These are phyloP conservation scores for Rhizopus delemar DNA, from an alignment of 371 early-diverging fungal species.

Conservation along the genomic window DNA sequence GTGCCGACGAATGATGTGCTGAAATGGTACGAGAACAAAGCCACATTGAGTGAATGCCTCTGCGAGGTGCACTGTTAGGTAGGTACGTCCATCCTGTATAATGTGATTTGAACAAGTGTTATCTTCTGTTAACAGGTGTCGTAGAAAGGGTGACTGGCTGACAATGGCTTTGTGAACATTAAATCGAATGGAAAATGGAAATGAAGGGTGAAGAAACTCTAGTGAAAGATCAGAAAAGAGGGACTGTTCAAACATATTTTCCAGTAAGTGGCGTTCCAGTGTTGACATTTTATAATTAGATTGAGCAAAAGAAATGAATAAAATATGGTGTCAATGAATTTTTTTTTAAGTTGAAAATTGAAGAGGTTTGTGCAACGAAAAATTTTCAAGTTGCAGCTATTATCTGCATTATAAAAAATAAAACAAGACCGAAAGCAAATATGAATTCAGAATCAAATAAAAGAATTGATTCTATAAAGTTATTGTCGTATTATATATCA, in stretches of 20 bases:
- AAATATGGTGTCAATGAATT: background rate
- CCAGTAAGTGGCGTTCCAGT: conserved; percentile 46
- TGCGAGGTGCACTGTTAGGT: conserved; percentile 38
- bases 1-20: conserved; percentile 47
- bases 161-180: conserved; percentile 47
- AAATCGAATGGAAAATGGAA: conserved; percentile 45
- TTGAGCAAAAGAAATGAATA: conserved; percentile 48
- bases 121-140: conserved; percentile 1
- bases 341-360: background rate
- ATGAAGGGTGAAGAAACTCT: conserved; percentile 40
- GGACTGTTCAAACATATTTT: conserved; percentile 42
- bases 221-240: conserved; percentile 44
- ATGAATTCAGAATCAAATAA: too few relatives aligned
- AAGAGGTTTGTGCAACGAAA: too few relatives aligned
- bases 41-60: conserved; percentile 33
- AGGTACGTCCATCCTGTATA: conserved; percentile 8
- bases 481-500: too few relatives aligned
- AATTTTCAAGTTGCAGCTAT: too few relatives aligned
- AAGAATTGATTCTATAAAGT: too few relatives aligned
- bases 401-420: too few relatives aligned
- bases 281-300: conserved; percentile 59
- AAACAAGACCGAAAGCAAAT: too few relatives aligned
- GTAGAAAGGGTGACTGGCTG: conserved; percentile 43
- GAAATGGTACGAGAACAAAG: conserved; percentile 43
- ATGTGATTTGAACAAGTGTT: background rate